Conservation (phyloP, 331 rosid genomes). For the Telfairia occidentalis region DNA sequence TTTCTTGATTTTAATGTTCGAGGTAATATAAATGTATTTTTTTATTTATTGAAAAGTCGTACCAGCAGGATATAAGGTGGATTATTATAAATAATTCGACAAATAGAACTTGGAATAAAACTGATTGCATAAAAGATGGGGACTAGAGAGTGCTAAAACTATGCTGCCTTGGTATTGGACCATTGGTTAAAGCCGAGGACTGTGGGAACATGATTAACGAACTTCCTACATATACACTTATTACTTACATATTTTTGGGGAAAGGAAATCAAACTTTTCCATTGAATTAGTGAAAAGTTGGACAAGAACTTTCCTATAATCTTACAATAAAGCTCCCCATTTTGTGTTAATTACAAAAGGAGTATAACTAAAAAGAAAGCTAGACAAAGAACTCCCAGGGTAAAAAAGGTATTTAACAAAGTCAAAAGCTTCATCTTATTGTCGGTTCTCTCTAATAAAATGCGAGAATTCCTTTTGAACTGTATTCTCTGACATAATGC, state of each 20-base stretch:
- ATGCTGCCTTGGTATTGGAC: neutral
- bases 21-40: neutral
- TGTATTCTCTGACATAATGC: neutral
- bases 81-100: neutral
- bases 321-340: neutral
- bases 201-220: neutral
- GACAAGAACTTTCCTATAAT: neutral
- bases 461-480: neutral
- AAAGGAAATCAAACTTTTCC: neutral
- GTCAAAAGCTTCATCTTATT: neutral
- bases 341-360: neutral
- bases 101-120: neutral
- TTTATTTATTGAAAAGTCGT: neutral
- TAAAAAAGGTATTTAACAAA: neutral
- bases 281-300: neutral
- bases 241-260: neutral
- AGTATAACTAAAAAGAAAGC: neutral
- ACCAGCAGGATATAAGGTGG: neutral
- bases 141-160: neutral
- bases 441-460: neutral
- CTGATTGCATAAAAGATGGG: neutral
- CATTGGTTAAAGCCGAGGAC: no score
- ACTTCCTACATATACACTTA: neutral
- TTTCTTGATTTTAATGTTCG: neutral
- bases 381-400: neutral